Percentiles rank a stretch among this genome's conserved stretches.
Evolutionary conservation across 768 basidiomycete genomes (phyloP).

Genomic region (Tulasnella sp.): DNA sequence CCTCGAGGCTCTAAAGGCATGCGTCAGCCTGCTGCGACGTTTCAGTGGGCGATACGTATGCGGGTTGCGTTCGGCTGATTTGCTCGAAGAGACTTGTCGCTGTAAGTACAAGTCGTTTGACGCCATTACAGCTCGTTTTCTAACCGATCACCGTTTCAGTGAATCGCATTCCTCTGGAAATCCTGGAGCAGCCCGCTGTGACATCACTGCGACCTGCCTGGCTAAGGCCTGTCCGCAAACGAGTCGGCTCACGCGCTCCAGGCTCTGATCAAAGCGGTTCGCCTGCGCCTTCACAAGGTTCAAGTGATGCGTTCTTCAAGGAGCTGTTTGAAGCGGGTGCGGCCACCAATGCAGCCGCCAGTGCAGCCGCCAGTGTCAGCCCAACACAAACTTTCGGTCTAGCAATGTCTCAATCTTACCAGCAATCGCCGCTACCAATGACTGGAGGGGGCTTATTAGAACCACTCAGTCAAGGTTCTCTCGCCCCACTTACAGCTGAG

Average conservation of each 20-base stretch:
- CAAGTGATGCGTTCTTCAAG: not conserved
- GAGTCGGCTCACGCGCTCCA: conserved; percentile 44
- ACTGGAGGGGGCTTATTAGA: conserved; percentile 19
- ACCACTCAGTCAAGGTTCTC: conserved; percentile 18
- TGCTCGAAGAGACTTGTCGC: conserved; percentile 94
- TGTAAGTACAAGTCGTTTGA: conserved; percentile 48
- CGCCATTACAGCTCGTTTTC: not conserved
- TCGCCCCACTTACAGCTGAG: conserved; percentile 25
- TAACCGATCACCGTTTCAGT: conserved; percentile 42
- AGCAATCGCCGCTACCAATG: not conserved
- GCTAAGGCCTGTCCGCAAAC: conserved; percentile 84
- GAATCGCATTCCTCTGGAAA: conserved; percentile 82
- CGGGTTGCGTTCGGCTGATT: conserved; percentile 82
- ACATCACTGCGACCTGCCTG: conserved; percentile 68
- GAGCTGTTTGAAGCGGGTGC: not conserved
- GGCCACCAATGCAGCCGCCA: not conserved
- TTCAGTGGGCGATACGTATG: conserved; percentile 93
- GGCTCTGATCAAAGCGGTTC: conserved; percentile 6
- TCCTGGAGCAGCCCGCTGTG: conserved; percentile 53
- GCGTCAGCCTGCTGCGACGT: conserved; percentile 78
- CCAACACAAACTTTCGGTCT: not conserved
- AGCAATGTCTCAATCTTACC: not conserved
- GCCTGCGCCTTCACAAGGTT: conserved; percentile 14
- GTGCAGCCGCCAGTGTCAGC: not conserved
- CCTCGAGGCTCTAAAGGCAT: conserved; percentile 80